A percentile compares a stretch with the other conserved stretches of the same genome.
Evolutionary conservation across 352 stramenopile species (phyloP).

Genomic region (Pythium apleroticum): DNA sequence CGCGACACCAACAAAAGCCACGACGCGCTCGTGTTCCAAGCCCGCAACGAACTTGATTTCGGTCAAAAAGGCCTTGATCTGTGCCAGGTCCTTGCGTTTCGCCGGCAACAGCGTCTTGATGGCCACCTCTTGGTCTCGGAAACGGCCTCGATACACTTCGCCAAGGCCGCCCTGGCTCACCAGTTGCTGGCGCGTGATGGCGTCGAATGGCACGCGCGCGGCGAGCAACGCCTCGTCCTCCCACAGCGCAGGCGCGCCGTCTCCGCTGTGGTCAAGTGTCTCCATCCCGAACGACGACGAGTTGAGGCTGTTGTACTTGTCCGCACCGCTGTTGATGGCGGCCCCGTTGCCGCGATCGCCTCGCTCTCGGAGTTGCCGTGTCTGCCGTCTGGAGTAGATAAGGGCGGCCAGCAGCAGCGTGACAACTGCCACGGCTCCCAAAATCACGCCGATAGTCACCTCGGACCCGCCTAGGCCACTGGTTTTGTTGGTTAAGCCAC

Average conservation of each 20-base stretch:
- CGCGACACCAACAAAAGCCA: conserved; percentile 49
- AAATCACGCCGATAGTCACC: not conserved
- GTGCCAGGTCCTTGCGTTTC: conserved; percentile 6
- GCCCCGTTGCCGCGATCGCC: not conserved
- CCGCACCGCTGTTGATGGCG: not conserved
- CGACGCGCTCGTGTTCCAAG: conserved; percentile 39
- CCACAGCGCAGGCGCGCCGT: conserved; percentile 4
- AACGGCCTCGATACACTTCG: conserved; percentile 10
- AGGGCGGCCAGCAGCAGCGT: not conserved
- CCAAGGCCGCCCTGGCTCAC: conserved; percentile 12
- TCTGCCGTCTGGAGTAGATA: not conserved
- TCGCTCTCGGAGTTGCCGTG: not conserved
- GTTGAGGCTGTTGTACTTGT: not conserved
- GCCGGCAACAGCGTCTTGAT: conserved; percentile 17
- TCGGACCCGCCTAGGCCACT: not conserved
- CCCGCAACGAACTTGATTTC: conserved; percentile 32
- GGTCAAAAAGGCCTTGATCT: conserved; percentile 23
- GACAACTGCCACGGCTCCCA: not conserved
- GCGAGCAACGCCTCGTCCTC: conserved; percentile 12
- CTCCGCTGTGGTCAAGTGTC: not conserved
- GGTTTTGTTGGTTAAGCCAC: no score
- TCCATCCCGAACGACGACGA: no score
- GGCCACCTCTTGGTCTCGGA: conserved; percentile 3
- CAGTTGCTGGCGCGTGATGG: conserved; percentile 11
- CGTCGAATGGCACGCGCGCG: conserved; percentile 16